Evolutionary conservation across 2,329 filamentous ascomycete genomes (phyloP).

Genomic region (Trichocomaceae sp.): DNA sequence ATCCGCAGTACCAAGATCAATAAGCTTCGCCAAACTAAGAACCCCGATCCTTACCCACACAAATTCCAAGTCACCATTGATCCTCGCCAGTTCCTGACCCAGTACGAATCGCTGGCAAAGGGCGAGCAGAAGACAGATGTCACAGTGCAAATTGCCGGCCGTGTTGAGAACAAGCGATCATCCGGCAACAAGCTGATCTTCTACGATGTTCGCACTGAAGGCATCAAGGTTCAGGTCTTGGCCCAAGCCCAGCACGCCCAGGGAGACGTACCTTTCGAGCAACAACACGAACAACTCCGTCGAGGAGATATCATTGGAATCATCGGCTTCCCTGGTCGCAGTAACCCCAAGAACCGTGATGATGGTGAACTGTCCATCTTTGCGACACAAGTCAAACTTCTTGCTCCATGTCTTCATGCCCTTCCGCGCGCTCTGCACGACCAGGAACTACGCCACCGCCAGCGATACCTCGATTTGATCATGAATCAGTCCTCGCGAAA

Average conservation of each 20-base stretch:
- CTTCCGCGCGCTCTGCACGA: constrained; percentile 93
- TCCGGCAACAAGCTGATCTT: constrained; percentile 82
- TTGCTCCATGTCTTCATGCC: constrained; percentile 87
- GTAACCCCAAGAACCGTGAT: constrained; percentile 78
- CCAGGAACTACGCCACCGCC: constrained; percentile 84
- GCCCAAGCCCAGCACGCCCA: constrained; percentile 76
- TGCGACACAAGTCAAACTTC: constrained; percentile 73
- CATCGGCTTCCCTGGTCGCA: constrained; percentile 75
- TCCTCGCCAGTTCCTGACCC: constrained; percentile 68
- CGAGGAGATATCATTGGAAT: constrained; percentile 91
- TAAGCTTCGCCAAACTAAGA: constrained; percentile 64
- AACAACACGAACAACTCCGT: constrained; percentile 82
- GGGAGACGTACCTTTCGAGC: constrained; percentile 65
- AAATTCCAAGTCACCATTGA: constrained; percentile 84
- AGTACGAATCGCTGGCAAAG: constrained; percentile 73
- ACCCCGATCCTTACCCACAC: constrained; percentile 86
- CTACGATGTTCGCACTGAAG: constrained; percentile 76
- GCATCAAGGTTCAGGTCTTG: constrained; percentile 80
- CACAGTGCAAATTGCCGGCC: constrained; percentile 68
- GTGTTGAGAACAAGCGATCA: constrained; percentile 82
- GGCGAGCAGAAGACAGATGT: constrained; percentile 74
- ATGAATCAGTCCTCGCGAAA: constrained; percentile 87
- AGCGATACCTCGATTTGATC: constrained; percentile 91
- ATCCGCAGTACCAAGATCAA: constrained; percentile 80
- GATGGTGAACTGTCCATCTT: constrained; percentile 93